These are phyloP conservation scores for Eucalyptus rudis DNA, from an alignment of 345 rosid genomes.

Conservation along the genomic window DNA sequence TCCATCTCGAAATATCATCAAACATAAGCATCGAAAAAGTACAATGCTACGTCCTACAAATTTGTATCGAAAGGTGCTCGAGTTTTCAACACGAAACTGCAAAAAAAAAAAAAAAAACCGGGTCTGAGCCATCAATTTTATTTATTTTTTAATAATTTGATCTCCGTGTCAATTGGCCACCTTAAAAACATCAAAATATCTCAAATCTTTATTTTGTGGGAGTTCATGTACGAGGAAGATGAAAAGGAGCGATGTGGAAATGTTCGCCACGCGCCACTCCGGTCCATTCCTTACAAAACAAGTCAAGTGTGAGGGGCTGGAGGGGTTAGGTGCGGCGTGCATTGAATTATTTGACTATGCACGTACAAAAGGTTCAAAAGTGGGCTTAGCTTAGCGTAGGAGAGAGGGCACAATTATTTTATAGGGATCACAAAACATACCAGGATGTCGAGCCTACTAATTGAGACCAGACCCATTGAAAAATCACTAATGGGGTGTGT, in stretches of 20 bases:
- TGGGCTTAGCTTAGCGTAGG: not conserved
- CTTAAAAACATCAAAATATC: not conserved
- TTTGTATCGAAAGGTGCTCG: not conserved
- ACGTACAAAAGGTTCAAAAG: not conserved
- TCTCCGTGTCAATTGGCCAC: not conserved
- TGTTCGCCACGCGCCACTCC: not conserved
- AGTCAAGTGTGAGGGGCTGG: not conserved
- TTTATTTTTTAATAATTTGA: too few species aligned
- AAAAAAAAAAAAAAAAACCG: accelerated
- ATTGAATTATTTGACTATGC: not conserved
- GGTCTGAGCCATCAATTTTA: accelerated
- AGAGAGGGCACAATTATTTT: not conserved
- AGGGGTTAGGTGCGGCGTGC: not conserved
- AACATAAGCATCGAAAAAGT: not conserved
- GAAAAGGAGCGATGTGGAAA: not conserved
- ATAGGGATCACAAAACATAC: not conserved
- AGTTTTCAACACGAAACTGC: not conserved
- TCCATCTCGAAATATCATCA: not conserved
- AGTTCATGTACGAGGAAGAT: not conserved
- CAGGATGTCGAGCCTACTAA: not conserved
- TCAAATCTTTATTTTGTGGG: not conserved
- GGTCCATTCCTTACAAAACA: not conserved
- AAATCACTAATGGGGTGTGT: accelerated
- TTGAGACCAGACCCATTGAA: not conserved
- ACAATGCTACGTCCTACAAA: accelerated